Evolutionary conservation across 257 asterid species (phyloP), one percentile per base, ranked within the genome.

Genomic region (Nicotiana otophora): DNA sequence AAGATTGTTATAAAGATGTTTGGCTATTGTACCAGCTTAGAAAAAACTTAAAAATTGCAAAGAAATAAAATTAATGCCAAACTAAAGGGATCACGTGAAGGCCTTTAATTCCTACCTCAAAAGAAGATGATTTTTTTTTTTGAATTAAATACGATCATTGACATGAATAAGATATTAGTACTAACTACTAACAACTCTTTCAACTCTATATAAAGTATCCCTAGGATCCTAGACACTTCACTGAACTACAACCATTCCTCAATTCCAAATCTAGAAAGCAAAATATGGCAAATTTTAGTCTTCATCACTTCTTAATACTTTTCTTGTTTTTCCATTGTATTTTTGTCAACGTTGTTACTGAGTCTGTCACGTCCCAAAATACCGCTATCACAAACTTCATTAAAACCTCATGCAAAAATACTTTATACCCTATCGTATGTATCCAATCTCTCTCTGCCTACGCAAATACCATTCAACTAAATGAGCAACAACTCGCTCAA

Each of bases 391-490:
- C 85, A 2, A 66, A 79, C 12, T 89, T 90, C 91, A 89, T 93
- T 79, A 64, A 72, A 7, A 53, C 81, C 58, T 89, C 92, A 28
- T 94, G 98, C 84, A 84, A 75, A 80, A 82, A 87, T 84, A 90
- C 95, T 0, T 67, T 87, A 36, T 92, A 90, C 85, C 93, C 95
- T 17, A 57, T 89, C 3, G 65, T 92, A 11, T 94, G 98, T 66
- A 1, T 92, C 42, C 85, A 79, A 12, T 87, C 84, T 39, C 97
- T 94, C 81, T 85, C 91, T 11, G 78, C 84, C 7, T 88, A 90
- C 80, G 53, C 93, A 42, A 17, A 80, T 82, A 74, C 87, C 6
- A 70, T 91, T 83, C 90, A 84, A 77, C 81, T 77, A 7, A 91
- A 75, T 80, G 91, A 86, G n/a, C 86, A 84, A 10, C 89, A 82